Evolutionary conservation across 2,329 filamentous ascomycete genomes (phyloP), one percentile per base, ranked within the genome.

Genomic region (Diplodia seriata): DNA sequence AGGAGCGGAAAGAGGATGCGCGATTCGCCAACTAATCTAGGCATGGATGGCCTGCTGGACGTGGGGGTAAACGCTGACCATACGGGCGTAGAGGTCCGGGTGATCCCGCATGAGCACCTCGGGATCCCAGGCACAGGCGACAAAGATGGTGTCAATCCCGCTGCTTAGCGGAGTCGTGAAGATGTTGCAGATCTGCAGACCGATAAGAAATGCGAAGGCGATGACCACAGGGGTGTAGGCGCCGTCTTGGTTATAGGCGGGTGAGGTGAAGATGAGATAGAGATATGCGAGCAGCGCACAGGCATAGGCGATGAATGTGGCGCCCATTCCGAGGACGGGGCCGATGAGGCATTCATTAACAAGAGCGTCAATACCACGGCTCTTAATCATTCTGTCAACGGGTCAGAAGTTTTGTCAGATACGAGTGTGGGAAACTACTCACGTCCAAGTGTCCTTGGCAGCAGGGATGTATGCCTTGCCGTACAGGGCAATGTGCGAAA

Each of bases 81-180:
- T 90, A 70, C 87, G 85, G 18, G 88, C 82, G 78, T 94, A 97
- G 56, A 98, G 80, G 70, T 96, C 92, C 0, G 89, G 88, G 78
- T 97, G 94, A 68, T 95, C 89, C 51, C 87, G 84, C 76, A 93
- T 90, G 82, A 97, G 82, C 9, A 94, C 91, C 74, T 91, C 85
- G 9, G 86, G 86, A 76, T 88, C 86, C 86, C 86, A 89, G 1
- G 85, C 87, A 78, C 85, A 85, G 2, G 92, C 93, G 0, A 97
- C 92, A 73, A 97, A 97, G 70, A 97, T 91, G 0, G 94, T 96
- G 72, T 97, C 91, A 70, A 97, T 88, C n/a, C 94, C 94, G 73
- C 90, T 94, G 70, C 90, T 90, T 68, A 98, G 84, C 0, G 94
- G 94, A 0, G 92, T 94, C 40, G 94, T 91, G 80, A 97, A 96